phyloP scores from a whole-genome alignment of 768 basidiomycete genomes.

The Cystobasidiopsis lactophilus region DNA sequence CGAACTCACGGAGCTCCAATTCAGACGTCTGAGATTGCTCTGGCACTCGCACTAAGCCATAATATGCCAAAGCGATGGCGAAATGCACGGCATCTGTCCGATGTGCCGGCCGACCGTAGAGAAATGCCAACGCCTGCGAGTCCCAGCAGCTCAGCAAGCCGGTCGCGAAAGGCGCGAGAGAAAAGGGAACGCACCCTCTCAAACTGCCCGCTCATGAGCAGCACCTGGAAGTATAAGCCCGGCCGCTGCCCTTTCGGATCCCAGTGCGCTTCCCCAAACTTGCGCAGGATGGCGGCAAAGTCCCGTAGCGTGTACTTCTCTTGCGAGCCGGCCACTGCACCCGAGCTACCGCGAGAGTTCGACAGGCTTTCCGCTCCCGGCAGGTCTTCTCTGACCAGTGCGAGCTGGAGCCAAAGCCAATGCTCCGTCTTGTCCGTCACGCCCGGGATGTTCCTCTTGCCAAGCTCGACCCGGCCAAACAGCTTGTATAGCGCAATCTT shows the following conservation, averaged over 20 bases:
- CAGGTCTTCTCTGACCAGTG: slow-evolving; percentile 61
- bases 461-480: slow-evolving; percentile 73
- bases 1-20: slow-evolving; percentile 48
- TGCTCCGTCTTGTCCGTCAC: slow-evolving; percentile 88
- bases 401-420: slow-evolving; percentile 94
- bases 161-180: neutral
- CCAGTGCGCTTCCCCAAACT: slow-evolving; percentile 27
- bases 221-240: slow-evolving; percentile 33
- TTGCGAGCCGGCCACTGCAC: neutral
- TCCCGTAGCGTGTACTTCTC: slow-evolving; percentile 34
- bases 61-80: slow-evolving; percentile 74
- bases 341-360: slow-evolving; percentile 42
- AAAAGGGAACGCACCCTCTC: slow-evolving; percentile 42
- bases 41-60: slow-evolving; percentile 71
- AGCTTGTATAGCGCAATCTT: slow-evolving; percentile 90
- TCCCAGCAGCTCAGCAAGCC: neutral
- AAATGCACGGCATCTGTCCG: slow-evolving; percentile 88
- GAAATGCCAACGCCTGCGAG: slow-evolving; percentile 58
- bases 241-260: slow-evolving; percentile 37
- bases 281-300: slow-evolving; percentile 22
- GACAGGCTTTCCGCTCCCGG: slow-evolving; percentile 52
- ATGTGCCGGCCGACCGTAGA: slow-evolving; percentile 67
- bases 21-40: slow-evolving; percentile 61
- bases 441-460: slow-evolving; percentile 49
- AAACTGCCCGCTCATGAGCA: slow-evolving; percentile 83